These are phyloP conservation scores for Chamaecrista fasciculata DNA, from an alignment of 306 rosid genomes.

Conservation along the genomic window DNA sequence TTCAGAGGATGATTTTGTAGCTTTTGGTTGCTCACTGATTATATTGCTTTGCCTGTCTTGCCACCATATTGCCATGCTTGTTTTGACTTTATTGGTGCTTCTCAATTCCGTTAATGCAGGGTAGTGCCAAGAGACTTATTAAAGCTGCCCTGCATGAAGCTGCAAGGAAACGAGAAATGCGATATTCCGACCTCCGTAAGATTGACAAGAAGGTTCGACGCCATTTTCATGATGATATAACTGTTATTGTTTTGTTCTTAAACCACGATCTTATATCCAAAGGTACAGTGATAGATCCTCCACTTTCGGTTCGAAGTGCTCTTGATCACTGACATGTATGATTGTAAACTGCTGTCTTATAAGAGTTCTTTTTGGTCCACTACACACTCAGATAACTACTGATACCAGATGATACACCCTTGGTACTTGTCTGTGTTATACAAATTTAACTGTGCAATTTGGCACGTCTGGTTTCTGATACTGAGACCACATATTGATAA, in stretches of 20 bases:
- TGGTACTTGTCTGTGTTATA: conserved; percentile 23
- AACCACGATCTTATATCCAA: conserved; percentile 72
- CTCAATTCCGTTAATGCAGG: conserved; percentile 52
- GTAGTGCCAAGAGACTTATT: conserved; percentile 82
- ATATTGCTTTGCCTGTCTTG: not conserved
- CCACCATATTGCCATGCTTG: not conserved
- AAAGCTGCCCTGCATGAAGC: conserved; percentile 94
- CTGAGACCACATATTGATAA: conserved; percentile 22
- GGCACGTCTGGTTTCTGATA: conserved; percentile 21
- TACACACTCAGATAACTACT: conserved; percentile 2
- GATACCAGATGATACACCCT: not conserved
- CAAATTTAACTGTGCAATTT: conserved; percentile 19
- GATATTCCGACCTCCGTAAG: conserved; percentile 69
- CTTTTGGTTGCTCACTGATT: conserved; percentile 3
- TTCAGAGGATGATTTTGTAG: conserved; percentile 14
- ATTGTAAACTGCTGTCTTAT: conserved; percentile 30
- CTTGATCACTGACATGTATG: conserved; percentile 46
- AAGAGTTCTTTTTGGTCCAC: conserved; percentile 26
- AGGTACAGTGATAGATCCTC: conserved; percentile 44
- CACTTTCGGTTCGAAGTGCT: conserved; percentile 59
- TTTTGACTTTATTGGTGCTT: not conserved
- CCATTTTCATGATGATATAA: conserved; percentile 81
- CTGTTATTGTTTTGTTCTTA: conserved; percentile 79
- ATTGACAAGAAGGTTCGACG: conserved; percentile 83
- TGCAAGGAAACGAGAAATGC: conserved; percentile 84